Evolutionary conservation across 2,329 filamentous ascomycete genomes (phyloP), one percentile per base, ranked within the genome.

Genomic region (Pseudocercospora pini-densiflorae): DNA sequence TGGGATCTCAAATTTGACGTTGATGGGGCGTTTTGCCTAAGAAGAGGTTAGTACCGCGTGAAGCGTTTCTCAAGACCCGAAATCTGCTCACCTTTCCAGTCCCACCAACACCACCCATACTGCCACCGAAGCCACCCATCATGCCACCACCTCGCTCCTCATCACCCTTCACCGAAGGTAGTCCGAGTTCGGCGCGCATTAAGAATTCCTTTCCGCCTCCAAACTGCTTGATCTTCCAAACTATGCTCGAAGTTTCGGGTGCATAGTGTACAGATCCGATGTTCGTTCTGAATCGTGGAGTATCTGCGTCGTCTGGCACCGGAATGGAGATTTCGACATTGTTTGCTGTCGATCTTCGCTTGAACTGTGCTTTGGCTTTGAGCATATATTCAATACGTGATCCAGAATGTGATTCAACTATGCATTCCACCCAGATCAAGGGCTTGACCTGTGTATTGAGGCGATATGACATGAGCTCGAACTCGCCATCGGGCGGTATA

Each of bases 161-260:
- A 72, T 98, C 94, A 59, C 94, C 94, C 71, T 95, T 90, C 21
- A 99, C 95, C 65, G 92, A 97, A 0, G 95, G 95, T 51, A 99
- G 84, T 59, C 95, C 95, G 12, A 99, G 86, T 82, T 99, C 95
- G 19, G 95, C 95, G 64, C 95, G 91, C 95, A 99, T 99, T 73
- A 99, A 85, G 76, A 99, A 99, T 78, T 99, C 95, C 81, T 99
- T 99, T 73, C 90, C 89, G n/a, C 95, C 95, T 53, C 95, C 95
- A 80, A 99, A 99, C 77, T 99, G 95, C 85, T 99, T 99, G 80
- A 99, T 99, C 85, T 99, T 99, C 95, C 95, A 99, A 59, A 99
- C 92, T 73, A 99, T 99, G 66, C 94, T 94, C 70, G 92, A 96
- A 77, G 97, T 94, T 80, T 99, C 95, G 0, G 95, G 95, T 3